A percentile compares a stretch with the other conserved stretches of the same genome.
Conservation (phyloP, 2,329 filamentous ascomycete genomes). For the Microthyrium microscopicum region DNA sequence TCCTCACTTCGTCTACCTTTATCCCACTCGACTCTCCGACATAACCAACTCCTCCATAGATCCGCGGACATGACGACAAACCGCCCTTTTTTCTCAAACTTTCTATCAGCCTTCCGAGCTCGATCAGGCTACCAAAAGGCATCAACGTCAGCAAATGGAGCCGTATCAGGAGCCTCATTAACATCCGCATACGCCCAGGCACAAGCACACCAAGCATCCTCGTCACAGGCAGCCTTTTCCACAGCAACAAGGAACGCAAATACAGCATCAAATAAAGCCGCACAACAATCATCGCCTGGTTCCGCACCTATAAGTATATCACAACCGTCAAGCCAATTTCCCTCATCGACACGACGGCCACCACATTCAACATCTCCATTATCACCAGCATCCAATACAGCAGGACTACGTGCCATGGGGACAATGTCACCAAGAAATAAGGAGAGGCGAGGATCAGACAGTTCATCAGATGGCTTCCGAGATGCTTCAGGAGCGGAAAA, state of each 20-base stretch:
- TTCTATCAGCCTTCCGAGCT: conserved; percentile 50
- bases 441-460: conserved; percentile 52
- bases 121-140: conserved; percentile 44
- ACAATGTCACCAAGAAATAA: conserved; percentile 9
- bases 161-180: conserved; percentile 15
- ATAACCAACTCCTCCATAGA: neutral
- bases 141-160: conserved; percentile 25
- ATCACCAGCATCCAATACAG: conserved; percentile 19
- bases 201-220: conserved; percentile 22
- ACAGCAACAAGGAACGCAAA: conserved; percentile 17
- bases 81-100: conserved; percentile 48
- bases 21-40: too few species aligned
- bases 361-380: conserved; percentile 12
- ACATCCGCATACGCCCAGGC: conserved; percentile 21
- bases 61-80: conserved; percentile 54
- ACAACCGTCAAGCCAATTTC: conserved; percentile 21
- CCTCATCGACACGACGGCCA: conserved; percentile 26
- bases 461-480: conserved; percentile 57
- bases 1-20: too few species aligned
- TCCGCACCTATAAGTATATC: conserved; percentile 21
- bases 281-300: conserved; percentile 14
- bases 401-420: conserved; percentile 9
- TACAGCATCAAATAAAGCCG: conserved; percentile 10
- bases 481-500: conserved; percentile 58
- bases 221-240: conserved; percentile 22